These are phyloP conservation scores for Macadamia integrifolia DNA, from an alignment of 164 flowering plant genomes.

Conservation along the genomic window DNA sequence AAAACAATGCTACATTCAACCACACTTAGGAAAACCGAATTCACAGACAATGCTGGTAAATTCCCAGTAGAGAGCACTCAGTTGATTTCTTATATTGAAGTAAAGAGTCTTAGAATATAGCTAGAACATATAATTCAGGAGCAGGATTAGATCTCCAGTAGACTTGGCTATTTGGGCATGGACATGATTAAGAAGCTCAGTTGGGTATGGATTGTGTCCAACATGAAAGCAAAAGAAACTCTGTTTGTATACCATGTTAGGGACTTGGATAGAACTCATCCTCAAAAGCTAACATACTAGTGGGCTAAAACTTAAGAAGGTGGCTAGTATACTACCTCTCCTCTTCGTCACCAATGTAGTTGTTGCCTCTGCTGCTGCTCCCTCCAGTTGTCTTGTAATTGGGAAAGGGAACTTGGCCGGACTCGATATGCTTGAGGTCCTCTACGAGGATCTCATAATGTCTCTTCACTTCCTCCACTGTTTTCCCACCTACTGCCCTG, in stretches of 20 bases:
- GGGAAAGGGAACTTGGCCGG: conserved; percentile 59
- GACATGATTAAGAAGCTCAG: not conserved
- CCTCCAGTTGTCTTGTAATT: conserved; percentile 31
- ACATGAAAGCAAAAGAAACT: too few species aligned
- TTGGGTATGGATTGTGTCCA: too few species aligned
- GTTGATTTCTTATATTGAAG: too few species aligned
- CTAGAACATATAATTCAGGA: not conserved
- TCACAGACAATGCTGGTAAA: too few species aligned
- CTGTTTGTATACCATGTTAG: not conserved
- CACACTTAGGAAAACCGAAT: too few species aligned
- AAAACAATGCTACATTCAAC: not conserved
- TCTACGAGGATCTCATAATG: conserved; percentile 57
- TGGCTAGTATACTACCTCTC: conserved; percentile 22
- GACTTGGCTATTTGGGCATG: not conserved
- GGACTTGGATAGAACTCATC: too few species aligned
- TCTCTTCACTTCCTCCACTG: conserved; percentile 63
- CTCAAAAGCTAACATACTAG: not conserved
- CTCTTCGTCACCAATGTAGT: conserved; percentile 22
- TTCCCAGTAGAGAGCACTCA: too few species aligned
- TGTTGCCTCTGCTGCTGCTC: conserved; percentile 9
- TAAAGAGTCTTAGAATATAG: too few species aligned
- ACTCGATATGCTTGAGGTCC: conserved; percentile 49
- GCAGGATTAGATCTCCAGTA: not conserved
- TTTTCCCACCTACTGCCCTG: conserved; percentile 55
- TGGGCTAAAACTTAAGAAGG: not conserved